Conservation (phyloP, 768 basidiomycete species). For the Leccinum disarticulatum region DNA sequence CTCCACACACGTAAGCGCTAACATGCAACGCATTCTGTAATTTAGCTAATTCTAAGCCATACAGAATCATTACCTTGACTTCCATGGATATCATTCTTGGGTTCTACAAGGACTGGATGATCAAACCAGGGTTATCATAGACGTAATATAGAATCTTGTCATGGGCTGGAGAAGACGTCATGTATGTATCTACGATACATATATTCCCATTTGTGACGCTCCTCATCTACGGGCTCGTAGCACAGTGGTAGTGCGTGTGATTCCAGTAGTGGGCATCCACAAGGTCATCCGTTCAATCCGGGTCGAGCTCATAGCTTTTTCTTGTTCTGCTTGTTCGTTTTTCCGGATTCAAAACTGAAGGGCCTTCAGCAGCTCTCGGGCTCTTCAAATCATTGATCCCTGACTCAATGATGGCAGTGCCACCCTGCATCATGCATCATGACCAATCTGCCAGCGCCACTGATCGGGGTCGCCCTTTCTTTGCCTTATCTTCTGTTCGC, state of each 20-base stretch:
- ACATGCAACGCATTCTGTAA: background rate
- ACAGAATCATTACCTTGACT: constrained; percentile 86
- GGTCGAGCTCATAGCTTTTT: constrained; percentile 34
- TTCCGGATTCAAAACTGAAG: background rate
- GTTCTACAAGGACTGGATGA: constrained; percentile 53
- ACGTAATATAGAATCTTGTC: background rate
- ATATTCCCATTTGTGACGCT: background rate
- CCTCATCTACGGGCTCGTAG: constrained; percentile 19
- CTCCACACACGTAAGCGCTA: constrained; percentile 78
- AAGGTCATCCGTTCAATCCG: constrained; percentile 48
- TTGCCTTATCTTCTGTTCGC: background rate
- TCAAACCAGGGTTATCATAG: constrained; percentile 14
- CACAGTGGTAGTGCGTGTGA: constrained; percentile 37
- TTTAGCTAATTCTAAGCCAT: constrained; percentile 3
- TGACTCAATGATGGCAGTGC: background rate
- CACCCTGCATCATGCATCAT: too few species aligned
- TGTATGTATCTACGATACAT: background rate
- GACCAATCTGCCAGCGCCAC: background rate
- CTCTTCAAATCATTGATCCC: background rate
- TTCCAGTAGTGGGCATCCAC: constrained; percentile 33
- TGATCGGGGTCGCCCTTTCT: background rate
- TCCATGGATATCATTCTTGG: constrained; percentile 78
- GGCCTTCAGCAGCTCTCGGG: background rate
- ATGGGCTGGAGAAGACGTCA: background rate
- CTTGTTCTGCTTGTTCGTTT: background rate